Conservation (phyloP, 2,329 filamentous ascomycete species). For the Ilyonectria destructans region DNA sequence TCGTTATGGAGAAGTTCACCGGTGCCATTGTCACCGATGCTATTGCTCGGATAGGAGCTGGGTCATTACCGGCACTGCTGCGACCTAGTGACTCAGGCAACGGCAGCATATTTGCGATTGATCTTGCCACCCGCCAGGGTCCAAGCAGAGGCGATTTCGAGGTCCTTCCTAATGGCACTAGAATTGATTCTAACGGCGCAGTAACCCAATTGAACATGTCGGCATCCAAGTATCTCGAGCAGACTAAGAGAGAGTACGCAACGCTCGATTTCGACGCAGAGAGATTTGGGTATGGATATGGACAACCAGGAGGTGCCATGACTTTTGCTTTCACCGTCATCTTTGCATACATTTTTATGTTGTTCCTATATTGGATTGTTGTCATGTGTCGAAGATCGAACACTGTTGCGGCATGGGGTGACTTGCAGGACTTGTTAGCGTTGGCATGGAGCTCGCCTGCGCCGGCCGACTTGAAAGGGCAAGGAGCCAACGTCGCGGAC, state of each 20-base stretch:
- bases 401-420: background rate
- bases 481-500: conserved; percentile 6
- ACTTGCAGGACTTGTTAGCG: conserved; percentile 10
- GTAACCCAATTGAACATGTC: background rate
- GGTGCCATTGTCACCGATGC: background rate
- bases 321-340: conserved; percentile 4
- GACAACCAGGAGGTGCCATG: background rate
- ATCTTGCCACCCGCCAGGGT: background rate
- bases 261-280: conserved; percentile 7
- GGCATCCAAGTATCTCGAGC: background rate
- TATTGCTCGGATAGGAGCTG: background rate
- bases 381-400: background rate
- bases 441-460: background rate
- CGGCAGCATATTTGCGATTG: background rate
- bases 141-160: background rate
- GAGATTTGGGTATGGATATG: conserved; percentile 14
- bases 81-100: background rate
- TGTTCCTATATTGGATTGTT: background rate
- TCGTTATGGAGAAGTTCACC: conserved; percentile 12
- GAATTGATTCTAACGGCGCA: background rate
- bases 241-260: background rate
- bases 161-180: background rate
- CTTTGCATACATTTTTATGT: background rate
- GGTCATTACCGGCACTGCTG: background rate
- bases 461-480: conserved; percentile 1